phyloP scores from a whole-genome alignment of 2,329 filamentous ascomycete genomes.

The Ophiosphaerella herpotricha region DNA sequence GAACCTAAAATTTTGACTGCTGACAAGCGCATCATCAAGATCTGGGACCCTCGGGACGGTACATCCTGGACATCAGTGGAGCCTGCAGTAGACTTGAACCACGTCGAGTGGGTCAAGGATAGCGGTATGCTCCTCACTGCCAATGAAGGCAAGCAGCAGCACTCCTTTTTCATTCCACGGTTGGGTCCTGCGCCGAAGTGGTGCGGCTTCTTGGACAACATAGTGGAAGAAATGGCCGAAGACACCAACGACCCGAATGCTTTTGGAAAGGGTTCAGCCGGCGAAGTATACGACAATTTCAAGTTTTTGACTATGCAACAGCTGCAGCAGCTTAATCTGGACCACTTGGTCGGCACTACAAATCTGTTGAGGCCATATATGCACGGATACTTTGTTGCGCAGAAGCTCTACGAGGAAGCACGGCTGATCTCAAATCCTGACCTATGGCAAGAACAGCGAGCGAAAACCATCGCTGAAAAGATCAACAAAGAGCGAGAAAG shows the following conservation, averaged over 20 bases:
- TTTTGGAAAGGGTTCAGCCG: conserved; percentile 60
- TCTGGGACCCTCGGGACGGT: conserved; percentile 85
- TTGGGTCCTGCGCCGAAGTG: conserved; percentile 91
- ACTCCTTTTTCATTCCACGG: conserved; percentile 93
- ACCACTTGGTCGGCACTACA: conserved; percentile 87
- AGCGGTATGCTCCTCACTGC: conserved; percentile 95
- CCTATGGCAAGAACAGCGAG: conserved; percentile 87
- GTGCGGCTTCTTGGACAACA: conserved; percentile 95
- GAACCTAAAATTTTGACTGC: conserved; percentile 82
- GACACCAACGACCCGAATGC: conserved; percentile 67
- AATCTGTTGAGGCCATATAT: conserved; percentile 93
- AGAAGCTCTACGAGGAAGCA: conserved; percentile 94
- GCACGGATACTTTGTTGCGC: conserved; percentile 98
- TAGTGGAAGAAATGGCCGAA: conserved; percentile 98
- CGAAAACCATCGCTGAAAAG: conserved; percentile 90
- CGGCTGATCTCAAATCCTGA: conserved; percentile 91
- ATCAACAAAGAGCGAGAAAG: conserved; percentile 96
- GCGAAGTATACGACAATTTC: conserved; percentile 96
- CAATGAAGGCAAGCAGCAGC: conserved; percentile 94
- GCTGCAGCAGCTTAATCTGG: conserved; percentile 80
- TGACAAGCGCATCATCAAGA: conserved; percentile 95
- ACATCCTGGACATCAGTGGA: conserved; percentile 95
- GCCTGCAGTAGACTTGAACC: conserved; percentile 91
- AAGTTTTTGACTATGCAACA: conserved; percentile 94
- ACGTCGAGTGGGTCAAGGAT: conserved; percentile 88